phyloP scores from a whole-genome alignment of 116 monocot species.

The Iris pallida region DNA sequence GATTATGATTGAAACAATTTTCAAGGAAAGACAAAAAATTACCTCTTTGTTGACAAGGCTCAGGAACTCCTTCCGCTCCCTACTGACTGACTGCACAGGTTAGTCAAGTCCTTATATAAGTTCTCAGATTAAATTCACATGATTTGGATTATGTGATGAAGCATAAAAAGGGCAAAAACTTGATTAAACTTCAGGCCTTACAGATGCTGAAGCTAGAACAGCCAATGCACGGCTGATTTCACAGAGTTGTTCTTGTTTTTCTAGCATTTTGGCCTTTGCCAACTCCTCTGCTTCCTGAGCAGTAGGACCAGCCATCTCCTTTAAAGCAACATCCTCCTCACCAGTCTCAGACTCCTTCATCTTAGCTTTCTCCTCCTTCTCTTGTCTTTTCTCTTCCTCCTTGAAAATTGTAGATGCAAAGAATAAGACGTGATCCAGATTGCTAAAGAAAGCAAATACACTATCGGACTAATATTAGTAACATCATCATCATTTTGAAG shows the following conservation, averaged over 20 bases:
- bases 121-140: too few species aligned
- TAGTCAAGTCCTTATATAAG: too few species aligned
- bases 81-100: constrained; percentile 80
- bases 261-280: constrained; percentile 32
- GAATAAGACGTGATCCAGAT: too few species aligned
- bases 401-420: constrained; percentile 5
- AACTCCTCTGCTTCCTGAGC: constrained; percentile 49
- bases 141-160: too few species aligned
- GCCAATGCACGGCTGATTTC: constrained; percentile 81
- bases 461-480: too few species aligned
- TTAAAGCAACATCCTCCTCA: constrained; percentile 79
- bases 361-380: constrained; percentile 71
- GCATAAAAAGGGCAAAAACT: too few species aligned
- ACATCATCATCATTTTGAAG: too few species aligned
- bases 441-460: too few species aligned
- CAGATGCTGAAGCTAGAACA: constrained; percentile 73
- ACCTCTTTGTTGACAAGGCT: constrained; percentile 94
- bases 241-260: constrained; percentile 68
- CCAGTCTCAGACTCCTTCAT: constrained; percentile 36
- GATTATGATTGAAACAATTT: too few species aligned
- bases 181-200: too few species aligned
- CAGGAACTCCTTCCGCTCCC: constrained; percentile 87
- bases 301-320: constrained; percentile 76
- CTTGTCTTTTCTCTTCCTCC: constrained; percentile 75
- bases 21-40: neutral